Evolutionary conservation across 202 grass and related monocot species (phyloP).

Genomic region (Thinopyrum obtusiflorum): DNA sequence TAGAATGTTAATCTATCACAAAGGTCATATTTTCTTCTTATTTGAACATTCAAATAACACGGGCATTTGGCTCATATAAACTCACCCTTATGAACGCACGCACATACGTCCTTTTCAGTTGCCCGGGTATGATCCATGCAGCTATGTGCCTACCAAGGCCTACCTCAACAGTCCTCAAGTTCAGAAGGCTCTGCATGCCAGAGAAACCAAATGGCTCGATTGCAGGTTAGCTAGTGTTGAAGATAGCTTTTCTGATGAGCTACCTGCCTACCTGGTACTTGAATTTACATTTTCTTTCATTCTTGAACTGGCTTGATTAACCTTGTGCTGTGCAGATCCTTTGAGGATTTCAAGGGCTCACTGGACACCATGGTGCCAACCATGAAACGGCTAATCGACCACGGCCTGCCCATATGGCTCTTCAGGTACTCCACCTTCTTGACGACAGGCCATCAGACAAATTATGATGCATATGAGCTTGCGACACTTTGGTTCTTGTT

Average conservation of each 20-base stretch:
- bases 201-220: not conserved
- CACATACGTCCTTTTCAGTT: not conserved
- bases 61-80: not conserved
- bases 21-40: too few relatives aligned
- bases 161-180: constrained; percentile 3
- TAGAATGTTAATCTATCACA: not conserved
- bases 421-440: constrained; percentile 26
- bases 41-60: too few relatives aligned
- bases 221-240: not conserved
- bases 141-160: not conserved
- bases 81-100: not conserved
- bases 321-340: not conserved
- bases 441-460: too few relatives aligned
- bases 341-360: constrained; percentile 1
- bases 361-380: not conserved
- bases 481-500: too few relatives aligned
- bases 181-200: constrained; percentile 20
- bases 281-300: not conserved
- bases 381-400: constrained; percentile 1
- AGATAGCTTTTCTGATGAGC: too few relatives aligned
- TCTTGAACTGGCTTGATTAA: not conserved
- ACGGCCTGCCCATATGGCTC: constrained; percentile 18
- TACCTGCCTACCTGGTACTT: too few relatives aligned
- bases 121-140: not conserved
- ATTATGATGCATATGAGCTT: too few relatives aligned